These are phyloP conservation scores for Pleodorina starrii DNA, from an alignment of 139 green algal species.

Conservation along the genomic window DNA sequence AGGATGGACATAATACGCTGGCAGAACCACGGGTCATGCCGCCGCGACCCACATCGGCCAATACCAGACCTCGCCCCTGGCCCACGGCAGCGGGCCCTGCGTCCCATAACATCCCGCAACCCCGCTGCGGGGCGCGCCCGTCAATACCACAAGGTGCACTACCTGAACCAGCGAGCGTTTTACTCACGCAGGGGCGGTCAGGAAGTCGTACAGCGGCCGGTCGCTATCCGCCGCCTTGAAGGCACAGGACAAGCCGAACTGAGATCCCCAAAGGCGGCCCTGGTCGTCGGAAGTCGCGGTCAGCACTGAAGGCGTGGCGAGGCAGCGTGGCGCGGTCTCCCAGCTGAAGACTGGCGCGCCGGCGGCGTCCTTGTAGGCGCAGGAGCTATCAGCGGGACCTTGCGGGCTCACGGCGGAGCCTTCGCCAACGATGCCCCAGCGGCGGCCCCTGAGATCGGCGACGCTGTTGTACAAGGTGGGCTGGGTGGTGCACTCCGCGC, in stretches of 20 bases:
- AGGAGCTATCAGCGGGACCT: not conserved
- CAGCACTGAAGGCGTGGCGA: not conserved
- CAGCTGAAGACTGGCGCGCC: conserved; percentile 21
- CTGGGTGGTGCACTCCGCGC: not conserved
- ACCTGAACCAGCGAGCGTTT: too few species aligned
- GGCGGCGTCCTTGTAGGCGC: conserved; percentile 26
- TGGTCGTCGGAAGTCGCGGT: not conserved
- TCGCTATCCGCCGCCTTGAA: conserved; percentile 43
- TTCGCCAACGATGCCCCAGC: not conserved
- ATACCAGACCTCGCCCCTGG: too few species aligned
- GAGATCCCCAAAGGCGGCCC: conserved; percentile 26
- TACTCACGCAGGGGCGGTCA: conserved; percentile 45
- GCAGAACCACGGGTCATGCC: too few species aligned
- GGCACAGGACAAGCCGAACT: conserved; percentile 4
- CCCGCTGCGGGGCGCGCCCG: too few species aligned
- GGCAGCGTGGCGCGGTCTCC: conserved; percentile 50
- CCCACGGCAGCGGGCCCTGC: too few species aligned
- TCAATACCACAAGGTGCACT: too few species aligned
- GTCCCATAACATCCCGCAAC: too few species aligned
- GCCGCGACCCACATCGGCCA: too few species aligned
- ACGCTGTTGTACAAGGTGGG: conserved; percentile 34
- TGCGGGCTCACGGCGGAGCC: not conserved
- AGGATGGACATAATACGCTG: too few species aligned
- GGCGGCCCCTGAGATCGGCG: not conserved
- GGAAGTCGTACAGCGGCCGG: conserved; percentile 42